Conservation (phyloP, 2,329 filamentous ascomycete species). For the Septoria petroselini region DNA sequence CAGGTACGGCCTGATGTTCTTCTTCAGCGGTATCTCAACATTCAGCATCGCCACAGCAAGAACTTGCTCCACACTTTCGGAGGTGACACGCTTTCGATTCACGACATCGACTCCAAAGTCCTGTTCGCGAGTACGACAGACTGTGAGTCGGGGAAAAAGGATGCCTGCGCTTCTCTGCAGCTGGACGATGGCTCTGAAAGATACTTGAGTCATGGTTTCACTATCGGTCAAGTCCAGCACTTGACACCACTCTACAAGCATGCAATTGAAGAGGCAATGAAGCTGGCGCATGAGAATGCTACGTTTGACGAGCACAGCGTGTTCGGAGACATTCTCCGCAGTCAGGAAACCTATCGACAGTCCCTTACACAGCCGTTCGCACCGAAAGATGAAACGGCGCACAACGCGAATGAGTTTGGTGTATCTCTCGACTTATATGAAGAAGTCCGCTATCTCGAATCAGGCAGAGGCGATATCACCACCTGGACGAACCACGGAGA, state of each 20-base stretch:
- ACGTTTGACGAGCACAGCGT: slow-evolving; percentile 14
- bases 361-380: neutral
- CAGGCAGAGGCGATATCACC: neutral
- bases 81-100: neutral
- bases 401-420: slow-evolving; percentile 1
- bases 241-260: slow-evolving; percentile 10
- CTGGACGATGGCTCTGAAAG: slow-evolving; percentile 11
- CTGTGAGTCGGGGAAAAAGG: slow-evolving; percentile 3
- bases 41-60: slow-evolving; percentile 3
- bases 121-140: slow-evolving; percentile 13
- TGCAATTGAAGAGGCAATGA: slow-evolving; percentile 6
- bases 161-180: slow-evolving; percentile 9
- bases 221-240: slow-evolving; percentile 13
- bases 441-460: slow-evolving; percentile 9
- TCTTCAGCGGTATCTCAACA: slow-evolving; percentile 12
- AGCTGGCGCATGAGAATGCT: neutral
- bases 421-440: slow-evolving; percentile 11
- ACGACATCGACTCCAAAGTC: slow-evolving; percentile 9
- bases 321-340: slow-evolving; percentile 9
- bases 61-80: neutral
- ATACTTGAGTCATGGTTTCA: slow-evolving; percentile 14
- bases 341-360: slow-evolving; percentile 6
- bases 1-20: slow-evolving; percentile 21
- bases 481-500: neutral
- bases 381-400: neutral